These are phyloP conservation scores for Trichosanthes truncata DNA, from an alignment of 306 rosid genomes.

Conservation along the genomic window DNA sequence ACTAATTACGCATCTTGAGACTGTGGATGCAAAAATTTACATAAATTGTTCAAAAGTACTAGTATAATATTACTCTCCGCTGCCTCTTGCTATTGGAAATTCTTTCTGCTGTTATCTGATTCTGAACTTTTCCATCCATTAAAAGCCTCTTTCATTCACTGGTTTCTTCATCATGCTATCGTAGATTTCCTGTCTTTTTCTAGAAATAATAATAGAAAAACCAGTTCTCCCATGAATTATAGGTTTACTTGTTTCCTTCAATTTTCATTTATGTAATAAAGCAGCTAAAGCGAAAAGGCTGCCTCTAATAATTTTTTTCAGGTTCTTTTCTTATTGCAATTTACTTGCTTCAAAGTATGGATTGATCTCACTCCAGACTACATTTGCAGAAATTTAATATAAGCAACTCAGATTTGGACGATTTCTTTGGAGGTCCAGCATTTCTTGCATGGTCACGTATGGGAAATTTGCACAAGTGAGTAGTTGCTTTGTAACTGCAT, in stretches of 20 bases:
- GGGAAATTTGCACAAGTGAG: conserved; percentile 95
- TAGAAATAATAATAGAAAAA: neutral
- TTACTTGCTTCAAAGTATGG: neutral
- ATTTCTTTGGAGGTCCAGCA: conserved; percentile 93
- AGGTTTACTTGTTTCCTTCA: neutral
- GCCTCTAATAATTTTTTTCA: neutral
- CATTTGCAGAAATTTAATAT: conserved; percentile 56
- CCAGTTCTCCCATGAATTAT: neutral
- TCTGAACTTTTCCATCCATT: neutral
- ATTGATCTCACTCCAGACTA: conserved; percentile 5
- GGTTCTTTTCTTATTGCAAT: neutral
- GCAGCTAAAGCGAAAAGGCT: neutral
- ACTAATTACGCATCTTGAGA: neutral
- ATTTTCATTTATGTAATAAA: conserved; percentile 1
- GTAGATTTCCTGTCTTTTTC: neutral
- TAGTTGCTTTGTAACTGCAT: neutral
- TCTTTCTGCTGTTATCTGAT: neutral
- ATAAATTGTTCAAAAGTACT: neutral
- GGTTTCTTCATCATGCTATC: neutral
- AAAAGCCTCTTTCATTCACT: neutral
- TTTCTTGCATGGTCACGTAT: conserved; percentile 95
- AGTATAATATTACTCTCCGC: neutral
- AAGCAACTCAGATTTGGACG: conserved; percentile 55
- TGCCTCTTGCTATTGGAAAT: neutral
- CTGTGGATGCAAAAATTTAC: neutral